Percentiles rank a stretch among this genome's conserved stretches.
phyloP scores from a whole-genome alignment of 805 yeast species.

The Myxozyma mucilagina region DNA sequence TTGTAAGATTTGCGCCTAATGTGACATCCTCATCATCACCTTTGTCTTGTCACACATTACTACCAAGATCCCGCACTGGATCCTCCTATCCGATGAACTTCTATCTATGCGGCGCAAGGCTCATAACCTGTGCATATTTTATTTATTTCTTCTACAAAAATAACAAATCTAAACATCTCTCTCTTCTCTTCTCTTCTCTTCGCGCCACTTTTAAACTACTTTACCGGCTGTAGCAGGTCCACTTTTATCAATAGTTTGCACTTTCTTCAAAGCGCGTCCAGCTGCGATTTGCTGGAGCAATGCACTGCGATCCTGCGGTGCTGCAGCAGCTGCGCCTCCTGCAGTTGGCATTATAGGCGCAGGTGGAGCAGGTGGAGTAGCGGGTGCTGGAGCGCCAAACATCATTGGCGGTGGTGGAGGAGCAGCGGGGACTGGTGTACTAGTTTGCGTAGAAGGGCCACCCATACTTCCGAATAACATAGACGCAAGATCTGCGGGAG shows the following conservation, averaged over 20 bases:
- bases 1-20: no score
- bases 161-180: no score
- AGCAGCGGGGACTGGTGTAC: conserved; percentile 44
- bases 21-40: no score
- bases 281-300: conserved; percentile 58
- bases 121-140: no score
- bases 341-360: conserved; percentile 43
- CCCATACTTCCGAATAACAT: conserved; percentile 46
- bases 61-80: no score
- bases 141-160: no score
- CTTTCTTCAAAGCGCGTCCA: conserved; percentile 55
- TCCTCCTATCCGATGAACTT: no score
- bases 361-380: conserved; percentile 41
- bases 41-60: no score
- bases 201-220: not conserved
- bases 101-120: no score
- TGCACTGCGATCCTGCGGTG: conserved; percentile 48
- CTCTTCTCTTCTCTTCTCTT: not conserved
- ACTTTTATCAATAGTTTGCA: conserved; percentile 37
- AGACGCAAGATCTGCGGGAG: conserved; percentile 44
- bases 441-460: conserved; percentile 30
- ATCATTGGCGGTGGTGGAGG: conserved; percentile 46
- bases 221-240: conserved; percentile 35
- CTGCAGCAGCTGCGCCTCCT: conserved; percentile 39
- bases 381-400: conserved; percentile 39